Percentiles rank a stretch among this genome's conserved stretches.
phyloP scores from a whole-genome alignment of 352 stramenopile species.

The Pythium coloratum region DNA sequence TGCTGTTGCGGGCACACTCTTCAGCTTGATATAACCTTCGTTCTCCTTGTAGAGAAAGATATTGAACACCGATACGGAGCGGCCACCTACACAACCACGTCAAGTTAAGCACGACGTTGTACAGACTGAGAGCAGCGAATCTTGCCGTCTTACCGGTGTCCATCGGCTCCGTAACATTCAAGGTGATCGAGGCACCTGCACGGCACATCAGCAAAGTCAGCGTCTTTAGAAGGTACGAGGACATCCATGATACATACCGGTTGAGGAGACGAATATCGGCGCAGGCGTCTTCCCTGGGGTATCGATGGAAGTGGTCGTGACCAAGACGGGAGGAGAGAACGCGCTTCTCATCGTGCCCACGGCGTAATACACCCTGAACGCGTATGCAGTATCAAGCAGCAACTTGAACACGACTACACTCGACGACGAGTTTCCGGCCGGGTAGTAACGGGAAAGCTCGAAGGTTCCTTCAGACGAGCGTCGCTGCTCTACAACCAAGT shows the following conservation, averaged over 20 bases:
- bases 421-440: conserved; percentile 7
- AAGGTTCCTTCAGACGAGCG: conserved; percentile 27
- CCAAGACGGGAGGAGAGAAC: conserved; percentile 28
- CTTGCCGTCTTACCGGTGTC: conserved; percentile 21
- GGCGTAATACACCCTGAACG: conserved; percentile 42
- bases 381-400: conserved; percentile 42
- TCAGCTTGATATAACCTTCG: conserved; percentile 29
- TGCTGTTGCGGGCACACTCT: conserved; percentile 25
- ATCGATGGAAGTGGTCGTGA: conserved; percentile 32
- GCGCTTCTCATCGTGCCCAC: conserved; percentile 22
- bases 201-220: neutral
- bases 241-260: conserved; percentile 34
- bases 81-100: conserved; percentile 12
- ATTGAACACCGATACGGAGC: conserved; percentile 11
- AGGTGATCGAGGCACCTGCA: conserved; percentile 19
- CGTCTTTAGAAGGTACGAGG: neutral
- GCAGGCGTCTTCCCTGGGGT: conserved; percentile 39
- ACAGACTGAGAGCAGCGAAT: neutral
- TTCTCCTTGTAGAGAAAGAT: conserved; percentile 9
- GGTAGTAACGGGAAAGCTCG: conserved; percentile 16
- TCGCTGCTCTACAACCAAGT: conserved; percentile 37
- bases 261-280: conserved; percentile 32
- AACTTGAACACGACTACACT: conserved; percentile 46
- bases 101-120: neutral
- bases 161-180: conserved; percentile 17